A percentile compares a stretch with the other conserved stretches of the same genome.
phyloP scores from a whole-genome alignment of 2,329 filamentous ascomycete species.

The Fusarium sp. region DNA sequence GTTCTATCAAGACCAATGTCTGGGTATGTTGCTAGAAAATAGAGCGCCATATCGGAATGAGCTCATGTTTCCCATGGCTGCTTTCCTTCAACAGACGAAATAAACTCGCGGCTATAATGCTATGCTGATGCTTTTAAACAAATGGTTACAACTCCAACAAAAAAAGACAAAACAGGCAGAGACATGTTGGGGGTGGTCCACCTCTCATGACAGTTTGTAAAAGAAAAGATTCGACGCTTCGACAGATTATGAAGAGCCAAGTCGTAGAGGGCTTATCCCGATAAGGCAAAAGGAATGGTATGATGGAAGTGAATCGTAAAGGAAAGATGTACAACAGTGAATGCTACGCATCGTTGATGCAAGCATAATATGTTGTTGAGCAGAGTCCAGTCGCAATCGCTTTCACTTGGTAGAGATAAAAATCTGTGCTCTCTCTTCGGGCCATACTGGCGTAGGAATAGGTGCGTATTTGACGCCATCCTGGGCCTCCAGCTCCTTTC shows the following conservation, averaged over 20 bases:
- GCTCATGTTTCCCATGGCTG: background rate
- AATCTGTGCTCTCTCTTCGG: conserved; percentile 27
- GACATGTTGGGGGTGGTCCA: conserved; percentile 15
- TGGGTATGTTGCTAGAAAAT: conserved; percentile 23
- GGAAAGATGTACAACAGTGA: background rate
- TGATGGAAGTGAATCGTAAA: conserved; percentile 4
- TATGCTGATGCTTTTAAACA: conserved; percentile 24
- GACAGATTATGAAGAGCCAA: conserved; percentile 11
- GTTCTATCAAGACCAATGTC: conserved; percentile 36
- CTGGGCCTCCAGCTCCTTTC: conserved; percentile 62
- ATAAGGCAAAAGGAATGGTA: background rate
- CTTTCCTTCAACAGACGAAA: conserved; percentile 2
- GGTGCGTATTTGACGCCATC: conserved; percentile 57
- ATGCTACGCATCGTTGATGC: background rate
- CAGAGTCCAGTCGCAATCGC: background rate
- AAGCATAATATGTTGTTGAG: background rate
- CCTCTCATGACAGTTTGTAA: conserved; percentile 33
- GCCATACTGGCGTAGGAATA: conserved; percentile 50
- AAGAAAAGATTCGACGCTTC: conserved; percentile 16
- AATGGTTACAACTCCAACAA: conserved; percentile 20
- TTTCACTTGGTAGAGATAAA: conserved; percentile 4
- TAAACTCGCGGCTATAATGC: conserved; percentile 13
- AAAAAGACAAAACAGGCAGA: conserved; percentile 13
- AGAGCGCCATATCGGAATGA: conserved; percentile 4
- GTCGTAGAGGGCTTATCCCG: conserved; percentile 1